These are phyloP conservation scores for Colletotrichum costaricense DNA, from an alignment of 2,329 filamentous ascomycete species.

Conservation along the genomic window DNA sequence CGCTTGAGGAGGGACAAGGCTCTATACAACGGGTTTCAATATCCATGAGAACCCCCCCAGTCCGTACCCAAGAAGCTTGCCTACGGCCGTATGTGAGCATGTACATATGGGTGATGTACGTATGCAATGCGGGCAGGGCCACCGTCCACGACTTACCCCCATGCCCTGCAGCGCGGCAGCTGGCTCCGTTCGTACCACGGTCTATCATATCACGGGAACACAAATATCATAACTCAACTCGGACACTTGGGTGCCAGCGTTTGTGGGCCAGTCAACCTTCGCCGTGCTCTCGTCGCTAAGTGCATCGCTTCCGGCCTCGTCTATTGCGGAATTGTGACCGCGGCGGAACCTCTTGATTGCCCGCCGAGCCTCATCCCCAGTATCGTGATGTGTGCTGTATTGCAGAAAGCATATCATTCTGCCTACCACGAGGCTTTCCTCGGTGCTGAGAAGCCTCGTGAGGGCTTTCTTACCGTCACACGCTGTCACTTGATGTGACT, in stretches of 20 bases:
- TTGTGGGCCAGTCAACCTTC: conserved; percentile 19
- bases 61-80: conserved; percentile 9
- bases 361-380: conserved; percentile 13
- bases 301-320: conserved; percentile 1
- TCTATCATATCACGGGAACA: conserved; percentile 15
- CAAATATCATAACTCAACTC: conserved; percentile 13
- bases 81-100: conserved; percentile 22
- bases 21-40: conserved; percentile 1
- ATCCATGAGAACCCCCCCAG: background rate
- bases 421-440: background rate
- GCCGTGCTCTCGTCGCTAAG: background rate
- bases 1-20: background rate
- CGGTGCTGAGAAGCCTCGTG: background rate
- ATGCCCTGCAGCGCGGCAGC: conserved; percentile 2
- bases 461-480: background rate
- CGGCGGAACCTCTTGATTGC: background rate
- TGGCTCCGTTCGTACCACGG: background rate
- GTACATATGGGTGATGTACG: background rate
- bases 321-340: conserved; percentile 29
- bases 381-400: background rate
- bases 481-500: too few species aligned
- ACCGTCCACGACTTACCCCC: background rate
- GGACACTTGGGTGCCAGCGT: conserved; percentile 6
- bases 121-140: background rate
- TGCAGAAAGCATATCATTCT: background rate